Percentiles rank a stretch among this genome's conserved stretches.
phyloP scores from a whole-genome alignment of 345 rosid species.

The Acer saccharum region DNA sequence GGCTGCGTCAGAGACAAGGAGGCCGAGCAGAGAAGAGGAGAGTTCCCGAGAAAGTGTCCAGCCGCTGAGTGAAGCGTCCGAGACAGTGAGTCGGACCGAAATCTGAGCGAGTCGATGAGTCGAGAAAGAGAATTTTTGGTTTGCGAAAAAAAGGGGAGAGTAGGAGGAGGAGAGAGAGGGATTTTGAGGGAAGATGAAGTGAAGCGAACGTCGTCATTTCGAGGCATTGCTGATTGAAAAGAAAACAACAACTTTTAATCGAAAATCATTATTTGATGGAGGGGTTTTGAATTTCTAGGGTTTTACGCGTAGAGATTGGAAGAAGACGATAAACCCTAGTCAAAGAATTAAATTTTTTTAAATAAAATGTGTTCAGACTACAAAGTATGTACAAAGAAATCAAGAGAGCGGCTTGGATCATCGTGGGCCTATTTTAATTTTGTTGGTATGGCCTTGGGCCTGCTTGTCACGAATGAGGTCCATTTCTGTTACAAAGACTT shows the following conservation, averaged over 20 bases:
- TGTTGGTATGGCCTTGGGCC: too few relatives aligned
- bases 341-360: too few relatives aligned
- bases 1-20: slow-evolving; percentile 47
- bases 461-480: too few relatives aligned
- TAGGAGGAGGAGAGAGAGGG: slow-evolving; percentile 19
- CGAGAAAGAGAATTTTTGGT: slow-evolving; percentile 32
- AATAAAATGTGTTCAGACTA: too few relatives aligned
- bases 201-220: slow-evolving; percentile 42
- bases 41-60: background rate
- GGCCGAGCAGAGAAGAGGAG: slow-evolving; percentile 44
- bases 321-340: background rate
- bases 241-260: background rate
- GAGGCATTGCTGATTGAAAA: slow-evolving; percentile 20
- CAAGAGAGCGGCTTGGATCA: too few relatives aligned
- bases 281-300: background rate
- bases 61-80: slow-evolving; percentile 25
- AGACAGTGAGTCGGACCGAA: slow-evolving; percentile 2
- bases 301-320: background rate
- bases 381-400: too few relatives aligned
- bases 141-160: slow-evolving; percentile 20
- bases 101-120: slow-evolving; percentile 36
- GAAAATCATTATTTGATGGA: background rate
- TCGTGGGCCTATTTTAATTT: too few relatives aligned
- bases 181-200: slow-evolving; percentile 39
- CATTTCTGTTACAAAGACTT: too few relatives aligned